These are phyloP conservation scores for Phoenix roebelenii DNA, from an alignment of 176 grass and related monocot species.

Conservation along the genomic window DNA sequence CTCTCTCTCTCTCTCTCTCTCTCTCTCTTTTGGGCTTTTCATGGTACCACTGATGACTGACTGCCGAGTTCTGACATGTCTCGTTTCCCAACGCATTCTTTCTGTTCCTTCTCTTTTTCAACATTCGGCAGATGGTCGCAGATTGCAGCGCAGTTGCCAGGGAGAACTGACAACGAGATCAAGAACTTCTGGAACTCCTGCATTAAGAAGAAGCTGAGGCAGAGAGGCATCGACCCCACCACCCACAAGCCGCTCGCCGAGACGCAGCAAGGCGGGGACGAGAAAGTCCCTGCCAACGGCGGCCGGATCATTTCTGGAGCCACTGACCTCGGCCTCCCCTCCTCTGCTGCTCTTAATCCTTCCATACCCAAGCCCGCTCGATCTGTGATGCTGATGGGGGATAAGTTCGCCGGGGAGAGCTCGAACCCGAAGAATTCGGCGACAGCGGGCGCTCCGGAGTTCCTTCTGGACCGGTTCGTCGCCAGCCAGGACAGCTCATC, in stretches of 20 bases:
- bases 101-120: not conserved
- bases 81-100: no score
- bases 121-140: constrained; percentile 42
- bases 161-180: constrained; percentile 62
- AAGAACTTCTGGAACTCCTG: constrained; percentile 66
- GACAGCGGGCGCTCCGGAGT: constrained; percentile 17
- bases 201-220: constrained; percentile 55
- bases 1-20: not conserved
- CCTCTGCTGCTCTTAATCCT: not conserved
- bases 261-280: constrained; percentile 16
- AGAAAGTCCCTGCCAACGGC: constrained; percentile 20
- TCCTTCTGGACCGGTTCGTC: constrained; percentile 32
- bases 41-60: no score
- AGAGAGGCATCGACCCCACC: constrained; percentile 47
- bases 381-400: constrained; percentile 4
- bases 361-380: not conserved
- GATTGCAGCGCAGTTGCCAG: constrained; percentile 53
- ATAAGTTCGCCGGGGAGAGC: constrained; percentile 32
- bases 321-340: not conserved
- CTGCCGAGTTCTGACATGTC: no score
- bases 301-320: constrained; percentile 1
- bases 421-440: constrained; percentile 18
- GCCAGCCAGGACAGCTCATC: constrained; percentile 25
- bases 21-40: constrained; percentile 2
- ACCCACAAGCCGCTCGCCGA: constrained; percentile 36